Conservation (phyloP, 257 asterid genomes). For the Perilla frutescens region DNA sequence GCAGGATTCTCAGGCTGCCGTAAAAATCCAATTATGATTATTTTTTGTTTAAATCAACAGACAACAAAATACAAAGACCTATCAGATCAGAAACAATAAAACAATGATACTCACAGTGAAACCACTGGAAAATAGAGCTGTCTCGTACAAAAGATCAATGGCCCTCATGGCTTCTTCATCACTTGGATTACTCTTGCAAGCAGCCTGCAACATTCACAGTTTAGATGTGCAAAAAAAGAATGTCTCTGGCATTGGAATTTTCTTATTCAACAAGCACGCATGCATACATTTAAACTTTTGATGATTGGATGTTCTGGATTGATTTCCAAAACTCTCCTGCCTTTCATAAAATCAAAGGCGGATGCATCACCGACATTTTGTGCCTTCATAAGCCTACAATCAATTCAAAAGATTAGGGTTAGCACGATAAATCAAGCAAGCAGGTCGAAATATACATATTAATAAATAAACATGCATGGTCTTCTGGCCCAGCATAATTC, state of each 20-base stretch:
- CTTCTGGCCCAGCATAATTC: conserved; percentile 11
- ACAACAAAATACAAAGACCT: background rate
- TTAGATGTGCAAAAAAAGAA: background rate
- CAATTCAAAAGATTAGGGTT: conserved; percentile 23
- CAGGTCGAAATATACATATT: background rate
- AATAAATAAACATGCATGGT: background rate
- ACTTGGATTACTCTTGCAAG: conserved; percentile 70
- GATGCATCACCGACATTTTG: conserved; percentile 81
- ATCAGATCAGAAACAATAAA: background rate
- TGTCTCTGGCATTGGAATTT: background rate
- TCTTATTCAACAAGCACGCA: conserved; percentile 22
- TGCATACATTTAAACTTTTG: conserved; percentile 70
- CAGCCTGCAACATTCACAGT: conserved; percentile 59
- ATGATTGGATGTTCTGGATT: conserved; percentile 93
- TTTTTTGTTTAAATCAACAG: too few relatives aligned
- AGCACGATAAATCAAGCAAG: conserved; percentile 19
- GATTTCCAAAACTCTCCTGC: conserved; percentile 94
- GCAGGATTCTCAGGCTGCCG: conserved; percentile 96
- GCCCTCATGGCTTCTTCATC: conserved; percentile 97
- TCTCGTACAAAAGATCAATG: conserved; percentile 83
- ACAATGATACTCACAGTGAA: conserved; percentile 68
- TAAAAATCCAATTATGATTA: background rate
- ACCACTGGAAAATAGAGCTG: conserved; percentile 94
- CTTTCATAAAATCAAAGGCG: conserved; percentile 79
- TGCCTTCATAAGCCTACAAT: conserved; percentile 92